Conservation (phyloP, 345 rosid genomes). For the Fremontodendron californicum region DNA sequence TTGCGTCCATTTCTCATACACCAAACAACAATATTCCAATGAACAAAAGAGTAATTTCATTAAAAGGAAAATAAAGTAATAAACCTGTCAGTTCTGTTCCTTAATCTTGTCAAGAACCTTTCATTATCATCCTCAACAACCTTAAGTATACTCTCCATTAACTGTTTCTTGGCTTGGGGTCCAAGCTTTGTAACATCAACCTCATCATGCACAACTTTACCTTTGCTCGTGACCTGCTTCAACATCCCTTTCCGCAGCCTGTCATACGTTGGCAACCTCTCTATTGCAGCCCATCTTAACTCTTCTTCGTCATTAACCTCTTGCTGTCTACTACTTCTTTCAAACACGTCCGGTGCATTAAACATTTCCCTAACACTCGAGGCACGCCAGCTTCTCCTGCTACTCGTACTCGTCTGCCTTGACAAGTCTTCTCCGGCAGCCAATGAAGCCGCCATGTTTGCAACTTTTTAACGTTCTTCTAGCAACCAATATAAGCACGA, state of each 20-base stretch:
- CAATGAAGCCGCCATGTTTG: slow-evolving; percentile 26
- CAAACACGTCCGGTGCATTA: slow-evolving; percentile 34
- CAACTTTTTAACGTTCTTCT: background rate
- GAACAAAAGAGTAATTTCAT: background rate
- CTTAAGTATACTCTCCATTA: slow-evolving; percentile 39
- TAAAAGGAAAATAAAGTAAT: background rate
- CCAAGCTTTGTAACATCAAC: slow-evolving; percentile 43
- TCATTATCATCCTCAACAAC: slow-evolving; percentile 58
- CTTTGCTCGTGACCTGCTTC: slow-evolving; percentile 32
- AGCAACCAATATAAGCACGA: background rate
- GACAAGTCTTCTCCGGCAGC: slow-evolving; percentile 27
- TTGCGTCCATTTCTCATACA: too few species aligned
- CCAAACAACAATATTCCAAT: too few species aligned
- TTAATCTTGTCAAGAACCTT: slow-evolving; percentile 35
- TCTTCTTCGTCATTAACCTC: slow-evolving; percentile 62
- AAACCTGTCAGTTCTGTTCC: slow-evolving; percentile 52
- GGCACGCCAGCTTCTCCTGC: slow-evolving; percentile 35
- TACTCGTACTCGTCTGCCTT: slow-evolving; percentile 16
- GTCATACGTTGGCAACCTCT: slow-evolving; percentile 51
- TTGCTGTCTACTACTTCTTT: slow-evolving; percentile 34
- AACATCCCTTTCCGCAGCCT: slow-evolving; percentile 40
- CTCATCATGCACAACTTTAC: slow-evolving; percentile 33
- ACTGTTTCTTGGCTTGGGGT: slow-evolving; percentile 28
- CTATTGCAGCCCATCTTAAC: slow-evolving; percentile 58
- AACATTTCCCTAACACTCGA: slow-evolving; percentile 38